Evolutionary conservation across 192 early-diverging fungal genomes (phyloP), one percentile per base, ranked within the genome.

Genomic region (Coemansia sp.): DNA sequence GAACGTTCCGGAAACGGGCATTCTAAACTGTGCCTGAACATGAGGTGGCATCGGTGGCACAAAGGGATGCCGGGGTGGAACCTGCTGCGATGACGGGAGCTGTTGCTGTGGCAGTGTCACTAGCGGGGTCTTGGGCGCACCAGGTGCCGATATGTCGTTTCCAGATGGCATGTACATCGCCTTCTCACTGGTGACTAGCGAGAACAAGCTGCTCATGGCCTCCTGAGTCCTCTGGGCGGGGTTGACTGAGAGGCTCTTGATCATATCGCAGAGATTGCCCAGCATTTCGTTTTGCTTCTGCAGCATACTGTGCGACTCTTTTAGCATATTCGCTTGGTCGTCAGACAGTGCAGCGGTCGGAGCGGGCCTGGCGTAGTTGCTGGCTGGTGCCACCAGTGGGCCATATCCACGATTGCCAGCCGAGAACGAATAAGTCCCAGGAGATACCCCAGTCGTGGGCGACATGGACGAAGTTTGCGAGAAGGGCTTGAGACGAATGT

Each of bases 301-400:
- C 44, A 84, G 65, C 81, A 84, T 78, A 10, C 44, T 61, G 70
- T 76, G 81, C 7, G 81, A 76, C 46, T 84, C 73, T 40, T 71
- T 72, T 8, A 84, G 65, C 63, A 67, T 55, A n/a, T 7, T 61
- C 22, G 59, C 76, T 61, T 84, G 81, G 61, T 84, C 81, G 7
- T 63, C 65, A 0, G 70, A 65, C 38, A 76, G 59, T 43, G 43
- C 71, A 29, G 64, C 11, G 6, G 75, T 18, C 3, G 27, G 62
- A 11, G 65, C 34, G 12, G 49, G 38, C 40, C 36, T 42, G 40
- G 38, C 22, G 16, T 42, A 38, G 20, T 15, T 15, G 38, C 36
- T 38, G n/a, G 40, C 61, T 42, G 36, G 13, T 12, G 38, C 9
- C 3, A 22, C 7, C 7, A 34, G 42, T 11, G 44, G 16, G 7